A percentile compares a stretch with the other conserved stretches of the same genome.
phyloP scores from a whole-genome alignment of 345 rosid species.

The Hypericum perforatum region DNA sequence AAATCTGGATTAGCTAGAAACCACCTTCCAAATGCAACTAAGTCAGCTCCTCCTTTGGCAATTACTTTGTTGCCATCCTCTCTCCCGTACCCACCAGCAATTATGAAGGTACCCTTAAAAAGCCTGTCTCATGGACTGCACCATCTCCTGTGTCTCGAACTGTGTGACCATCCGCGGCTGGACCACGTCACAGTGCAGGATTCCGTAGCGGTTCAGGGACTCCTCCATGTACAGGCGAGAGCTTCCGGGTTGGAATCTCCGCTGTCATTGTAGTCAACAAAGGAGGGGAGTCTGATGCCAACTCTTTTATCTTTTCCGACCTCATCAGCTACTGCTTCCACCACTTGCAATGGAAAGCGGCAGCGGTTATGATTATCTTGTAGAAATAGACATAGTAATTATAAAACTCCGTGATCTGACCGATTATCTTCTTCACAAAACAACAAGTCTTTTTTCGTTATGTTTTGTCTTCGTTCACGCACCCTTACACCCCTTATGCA shows the following conservation, averaged over 20 bases:
- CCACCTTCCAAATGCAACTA: slow-evolving; percentile 2
- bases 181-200: background rate
- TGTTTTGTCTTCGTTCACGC: no score
- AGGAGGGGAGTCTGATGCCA: slow-evolving; percentile 12
- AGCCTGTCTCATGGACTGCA: slow-evolving; percentile 1
- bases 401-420: no score
- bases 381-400: no score
- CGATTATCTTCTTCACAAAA: no score
- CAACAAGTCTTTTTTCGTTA: no score
- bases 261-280: slow-evolving; percentile 1
- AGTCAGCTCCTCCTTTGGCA: background rate
- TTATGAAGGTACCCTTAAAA: background rate
- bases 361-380: no score
- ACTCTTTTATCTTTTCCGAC: slow-evolving; percentile 10
- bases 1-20: background rate
- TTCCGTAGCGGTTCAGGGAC: slow-evolving; percentile 3
- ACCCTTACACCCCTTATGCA: no score
- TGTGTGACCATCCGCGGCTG: slow-evolving; percentile 2
- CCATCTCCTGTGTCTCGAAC: background rate
- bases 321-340: slow-evolving; percentile 9
- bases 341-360: slow-evolving; percentile 5
- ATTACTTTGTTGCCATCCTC: background rate
- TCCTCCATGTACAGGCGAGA: slow-evolving; percentile 4
- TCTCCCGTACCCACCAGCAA: background rate
- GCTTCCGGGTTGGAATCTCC: slow-evolving; percentile 8